A percentile compares a stretch with the other conserved stretches of the same genome.
phyloP scores from a whole-genome alignment of 139 green algal species.

The Chlorella sorokiniana region DNA sequence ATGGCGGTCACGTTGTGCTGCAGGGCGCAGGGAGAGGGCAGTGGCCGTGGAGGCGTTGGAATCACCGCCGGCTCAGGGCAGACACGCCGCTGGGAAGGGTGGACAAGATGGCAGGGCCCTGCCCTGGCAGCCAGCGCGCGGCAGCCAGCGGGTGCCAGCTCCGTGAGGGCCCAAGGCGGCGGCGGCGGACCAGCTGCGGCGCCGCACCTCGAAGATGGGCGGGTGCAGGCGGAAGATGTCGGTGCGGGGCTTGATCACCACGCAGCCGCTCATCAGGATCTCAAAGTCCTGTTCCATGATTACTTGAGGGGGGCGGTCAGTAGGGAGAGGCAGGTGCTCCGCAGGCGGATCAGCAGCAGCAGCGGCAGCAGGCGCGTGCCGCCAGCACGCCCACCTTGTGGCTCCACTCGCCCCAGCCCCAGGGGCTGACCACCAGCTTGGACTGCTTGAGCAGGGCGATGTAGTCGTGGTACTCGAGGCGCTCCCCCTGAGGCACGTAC shows the following conservation, averaged over 20 bases:
- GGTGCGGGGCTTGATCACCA: conserved; percentile 27
- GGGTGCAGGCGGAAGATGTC: conserved; percentile 30
- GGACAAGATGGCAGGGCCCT: no score
- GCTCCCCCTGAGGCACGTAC: conserved; percentile 28
- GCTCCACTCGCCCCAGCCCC: conserved; percentile 36
- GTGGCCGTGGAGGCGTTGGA: background rate
- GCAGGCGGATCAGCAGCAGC: background rate
- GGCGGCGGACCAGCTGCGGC: background rate
- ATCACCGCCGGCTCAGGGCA: background rate
- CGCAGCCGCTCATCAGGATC: conserved; percentile 29
- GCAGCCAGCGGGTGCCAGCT: no score
- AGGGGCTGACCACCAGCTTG: conserved; percentile 29
- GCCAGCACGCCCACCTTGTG: conserved; percentile 20
- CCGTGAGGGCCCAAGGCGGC: no score
- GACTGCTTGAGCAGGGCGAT: conserved; percentile 25
- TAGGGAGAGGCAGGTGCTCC: background rate
- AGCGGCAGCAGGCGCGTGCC: no score
- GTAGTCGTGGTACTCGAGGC: conserved; percentile 31
- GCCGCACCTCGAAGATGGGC: conserved; percentile 4
- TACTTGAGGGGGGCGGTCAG: background rate
- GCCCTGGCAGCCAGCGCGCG: no score
- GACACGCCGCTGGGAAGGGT: no score
- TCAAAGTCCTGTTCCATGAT: conserved; percentile 20
- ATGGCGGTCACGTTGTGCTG: conserved; percentile 27
- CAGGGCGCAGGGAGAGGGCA: background rate